Base-by-base conservation (phyloP, 441 rosid species). In the Omphalea diandra region DNA sequence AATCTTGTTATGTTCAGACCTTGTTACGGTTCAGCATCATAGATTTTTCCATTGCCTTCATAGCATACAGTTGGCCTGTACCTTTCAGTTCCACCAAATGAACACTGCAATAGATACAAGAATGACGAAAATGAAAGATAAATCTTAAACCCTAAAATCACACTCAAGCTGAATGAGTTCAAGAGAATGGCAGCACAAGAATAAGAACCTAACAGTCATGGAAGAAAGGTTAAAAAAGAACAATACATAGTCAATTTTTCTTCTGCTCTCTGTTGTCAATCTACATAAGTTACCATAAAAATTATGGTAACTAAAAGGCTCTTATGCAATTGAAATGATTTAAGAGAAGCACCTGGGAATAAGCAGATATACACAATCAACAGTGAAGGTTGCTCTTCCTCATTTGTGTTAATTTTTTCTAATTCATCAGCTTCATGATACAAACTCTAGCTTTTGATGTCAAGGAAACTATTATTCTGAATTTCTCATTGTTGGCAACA, bases 21-120 rank as follows among this genome's bases (percentile, higher is more conserved):
- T 94, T 94, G 77, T 92, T 92, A 64, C 97, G 97, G 80, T 85
- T 90, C 79, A 94, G 73, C 99, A 94, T 90, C 78, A 84, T 72
- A 49, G 88, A 79, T 82, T 92, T 94, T 72, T 94, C 99, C 99
- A 94, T 94, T 78, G 99, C 98, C 85, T 92, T 94, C 98, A 92
- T 90, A 54, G 99, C 99, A 80, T 79, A 94, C 38, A 89, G 71
- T 79, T 87, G 87, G 67, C 91, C 88, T 7, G 93, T 72, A 43
- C 86, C 91, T 79, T 82, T 77, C 76, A 92, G 84, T 81, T 94
- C 97, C 79, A 94, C 99, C 77, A 94, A 81, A 82, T 94, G 97
- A 63, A 94, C 97, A 72, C 99, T 94, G 78, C 75, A 75, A 72
- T 33, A 72, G 43, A 71, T 31, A 61, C 8, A 12, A 63, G 31